These are phyloP conservation scores for Sclerotinia minor DNA, from an alignment of 2,329 filamentous ascomycete species.

Conservation along the genomic window DNA sequence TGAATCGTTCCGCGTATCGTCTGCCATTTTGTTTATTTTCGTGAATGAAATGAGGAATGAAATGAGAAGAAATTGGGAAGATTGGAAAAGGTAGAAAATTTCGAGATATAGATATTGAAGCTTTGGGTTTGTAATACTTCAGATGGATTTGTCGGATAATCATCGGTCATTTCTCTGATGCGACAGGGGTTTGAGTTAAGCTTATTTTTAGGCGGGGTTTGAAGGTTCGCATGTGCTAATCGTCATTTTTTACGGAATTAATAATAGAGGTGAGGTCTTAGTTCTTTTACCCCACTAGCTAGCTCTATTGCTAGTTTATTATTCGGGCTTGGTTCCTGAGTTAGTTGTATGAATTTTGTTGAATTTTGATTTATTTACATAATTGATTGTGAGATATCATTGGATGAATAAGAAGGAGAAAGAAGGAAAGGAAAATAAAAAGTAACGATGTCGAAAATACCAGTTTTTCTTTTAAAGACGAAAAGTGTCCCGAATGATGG, in stretches of 20 bases:
- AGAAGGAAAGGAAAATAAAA: neutral
- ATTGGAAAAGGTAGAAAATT: neutral
- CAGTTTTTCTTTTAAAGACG: constrained; percentile 76
- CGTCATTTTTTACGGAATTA: neutral
- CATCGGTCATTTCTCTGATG: neutral
- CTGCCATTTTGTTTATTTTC: constrained; percentile 34
- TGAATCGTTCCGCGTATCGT: constrained; percentile 36
- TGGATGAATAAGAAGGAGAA: neutral
- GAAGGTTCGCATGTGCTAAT: neutral
- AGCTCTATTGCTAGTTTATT: neutral
- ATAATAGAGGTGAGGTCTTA: no score
- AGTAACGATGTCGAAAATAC: constrained; percentile 41
- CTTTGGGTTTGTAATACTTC: constrained; percentile 10
- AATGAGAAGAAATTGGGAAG: neutral
- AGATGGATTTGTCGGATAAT: neutral
- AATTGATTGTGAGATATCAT: neutral
- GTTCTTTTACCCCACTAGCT: neutral
- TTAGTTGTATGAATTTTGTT: neutral
- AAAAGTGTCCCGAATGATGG: constrained; percentile 69
- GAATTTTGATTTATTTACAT: neutral
- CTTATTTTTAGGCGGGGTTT: neutral
- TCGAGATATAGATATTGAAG: neutral
- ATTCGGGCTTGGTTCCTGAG: neutral
- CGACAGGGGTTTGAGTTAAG: constrained; percentile 13
- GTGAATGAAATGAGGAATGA: neutral